These are phyloP conservation scores for Irpex sp. DNA, from an alignment of 1,284 basidiomycete species.

Conservation along the genomic window DNA sequence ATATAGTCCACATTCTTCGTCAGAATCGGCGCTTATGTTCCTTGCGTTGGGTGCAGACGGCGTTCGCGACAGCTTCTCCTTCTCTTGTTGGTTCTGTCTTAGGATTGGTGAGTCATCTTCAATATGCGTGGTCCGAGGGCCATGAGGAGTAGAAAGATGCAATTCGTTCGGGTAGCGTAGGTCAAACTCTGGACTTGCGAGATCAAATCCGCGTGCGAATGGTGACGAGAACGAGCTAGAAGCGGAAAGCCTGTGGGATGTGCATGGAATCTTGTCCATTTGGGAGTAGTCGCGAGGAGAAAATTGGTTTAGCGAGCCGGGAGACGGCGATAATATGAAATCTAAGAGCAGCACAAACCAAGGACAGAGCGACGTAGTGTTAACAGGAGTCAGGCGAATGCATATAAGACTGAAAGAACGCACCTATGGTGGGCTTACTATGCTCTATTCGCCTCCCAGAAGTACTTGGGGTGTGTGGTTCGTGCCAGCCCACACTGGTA, in stretches of 20 bases:
- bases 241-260: neutral
- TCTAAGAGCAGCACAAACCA: too few species aligned
- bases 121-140: neutral
- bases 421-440: too few species aligned
- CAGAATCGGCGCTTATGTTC: neutral
- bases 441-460: too few species aligned
- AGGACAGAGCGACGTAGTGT: too few species aligned
- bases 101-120: neutral
- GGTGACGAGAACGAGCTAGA: neutral
- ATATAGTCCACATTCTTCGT: constrained; percentile 6
- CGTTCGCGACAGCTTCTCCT: neutral
- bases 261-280: too few species aligned
- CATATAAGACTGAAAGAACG: too few species aligned
- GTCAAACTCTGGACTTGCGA: neutral
- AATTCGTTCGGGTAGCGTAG: neutral
- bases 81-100: neutral
- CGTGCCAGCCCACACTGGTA: too few species aligned
- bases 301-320: too few species aligned
- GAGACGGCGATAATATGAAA: too few species aligned
- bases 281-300: too few species aligned
- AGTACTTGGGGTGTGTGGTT: too few species aligned
- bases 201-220: neutral
- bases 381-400: too few species aligned
- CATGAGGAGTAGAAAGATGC: neutral
- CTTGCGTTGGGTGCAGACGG: neutral